These are phyloP conservation scores for Raffaelea deltoideospora DNA, from an alignment of 2,329 filamentous ascomycete species.

Conservation along the genomic window DNA sequence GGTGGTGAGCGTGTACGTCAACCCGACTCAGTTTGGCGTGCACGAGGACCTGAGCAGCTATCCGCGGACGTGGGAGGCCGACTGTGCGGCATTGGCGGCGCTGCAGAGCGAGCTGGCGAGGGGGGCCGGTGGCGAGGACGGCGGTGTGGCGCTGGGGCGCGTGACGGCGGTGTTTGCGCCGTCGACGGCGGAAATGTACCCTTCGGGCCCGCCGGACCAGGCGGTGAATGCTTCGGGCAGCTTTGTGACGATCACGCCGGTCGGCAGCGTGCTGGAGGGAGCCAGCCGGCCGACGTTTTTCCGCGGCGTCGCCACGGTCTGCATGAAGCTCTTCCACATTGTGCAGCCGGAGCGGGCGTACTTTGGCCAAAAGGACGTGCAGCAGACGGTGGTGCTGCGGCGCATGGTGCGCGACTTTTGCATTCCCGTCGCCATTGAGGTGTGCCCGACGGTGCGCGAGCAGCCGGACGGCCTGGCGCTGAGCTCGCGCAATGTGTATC, in stretches of 20 bases:
- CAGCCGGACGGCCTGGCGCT: conserved; percentile 66
- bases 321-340: conserved; percentile 85
- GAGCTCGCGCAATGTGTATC: conserved; percentile 87
- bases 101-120: no score
- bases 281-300: conserved; percentile 85
- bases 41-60: conserved; percentile 81
- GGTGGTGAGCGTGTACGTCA: conserved; percentile 86
- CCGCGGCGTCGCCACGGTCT: conserved; percentile 87
- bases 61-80: conserved; percentile 74
- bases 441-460: conserved; percentile 64
- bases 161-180: conserved; percentile 80
- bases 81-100: conserved; percentile 49
- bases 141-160: conserved; percentile 38
- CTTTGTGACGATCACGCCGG: conserved; percentile 81
- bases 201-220: conserved; percentile 58
- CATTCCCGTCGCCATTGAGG: conserved; percentile 56
- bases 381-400: conserved; percentile 83
- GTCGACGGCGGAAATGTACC: conserved; percentile 73
- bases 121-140: conserved; percentile 39
- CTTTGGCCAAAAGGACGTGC: conserved; percentile 95
- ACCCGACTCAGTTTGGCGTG: conserved; percentile 88
- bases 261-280: conserved; percentile 71
- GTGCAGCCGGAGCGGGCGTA: conserved; percentile 66
- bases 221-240: conserved; percentile 64
- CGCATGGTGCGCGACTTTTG: conserved; percentile 81